Conservation (phyloP, 1,284 basidiomycete species). For the Sporisorium exsertum region DNA sequence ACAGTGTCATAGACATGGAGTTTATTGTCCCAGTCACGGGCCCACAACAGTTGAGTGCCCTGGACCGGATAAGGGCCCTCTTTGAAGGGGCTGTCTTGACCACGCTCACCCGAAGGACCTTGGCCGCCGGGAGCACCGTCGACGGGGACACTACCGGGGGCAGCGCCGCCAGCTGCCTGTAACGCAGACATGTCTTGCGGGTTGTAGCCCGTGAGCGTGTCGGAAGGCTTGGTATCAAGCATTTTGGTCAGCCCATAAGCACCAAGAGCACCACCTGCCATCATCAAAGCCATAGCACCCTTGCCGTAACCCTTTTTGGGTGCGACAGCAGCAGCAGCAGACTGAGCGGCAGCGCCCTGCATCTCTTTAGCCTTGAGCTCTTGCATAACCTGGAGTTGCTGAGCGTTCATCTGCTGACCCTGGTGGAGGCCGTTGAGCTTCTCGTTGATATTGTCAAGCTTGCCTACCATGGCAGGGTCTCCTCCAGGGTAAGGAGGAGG, state of each 20-base stretch:
- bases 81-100: neutral
- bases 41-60: neutral
- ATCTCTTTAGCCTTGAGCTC: slow-evolving; percentile 24
- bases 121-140: slow-evolving; percentile 8
- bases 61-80: slow-evolving; percentile 1
- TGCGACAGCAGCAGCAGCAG: neutral
- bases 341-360: slow-evolving; percentile 1
- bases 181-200: slow-evolving; percentile 25
- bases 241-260: slow-evolving; percentile 25
- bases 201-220: slow-evolving; percentile 18
- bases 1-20: neutral
- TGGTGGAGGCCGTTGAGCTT: slow-evolving; percentile 9
- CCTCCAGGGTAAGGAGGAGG: slow-evolving; percentile 2
- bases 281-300: neutral
- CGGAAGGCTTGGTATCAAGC: slow-evolving; percentile 39
- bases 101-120: neutral
- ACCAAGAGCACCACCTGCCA: slow-evolving; percentile 4
- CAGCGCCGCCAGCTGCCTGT: slow-evolving; percentile 23
- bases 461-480: slow-evolving; percentile 8
- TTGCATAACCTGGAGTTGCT: slow-evolving; percentile 29
- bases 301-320: slow-evolving; percentile 12
- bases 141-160: slow-evolving; percentile 14
- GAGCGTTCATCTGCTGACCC: neutral
- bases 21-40: neutral
- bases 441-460: slow-evolving; percentile 2